phyloP scores from a whole-genome alignment of 192 early-diverging fungal species.

The Gamsiella multidivaricata region DNA sequence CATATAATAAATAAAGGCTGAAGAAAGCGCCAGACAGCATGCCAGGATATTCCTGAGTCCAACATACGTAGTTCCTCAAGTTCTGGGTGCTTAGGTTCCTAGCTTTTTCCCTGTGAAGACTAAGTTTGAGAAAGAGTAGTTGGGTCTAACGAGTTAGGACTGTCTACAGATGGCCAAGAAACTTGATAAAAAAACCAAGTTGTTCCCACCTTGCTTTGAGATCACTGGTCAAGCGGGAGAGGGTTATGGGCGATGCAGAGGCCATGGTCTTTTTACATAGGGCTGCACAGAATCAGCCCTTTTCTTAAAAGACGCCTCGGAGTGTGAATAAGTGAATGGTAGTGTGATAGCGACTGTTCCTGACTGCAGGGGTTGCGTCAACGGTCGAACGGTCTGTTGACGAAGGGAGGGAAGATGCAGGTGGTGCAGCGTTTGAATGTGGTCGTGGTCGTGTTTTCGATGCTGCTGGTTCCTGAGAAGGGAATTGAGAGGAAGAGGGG shows the following conservation, averaged over 20 bases:
- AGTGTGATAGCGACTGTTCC: no score
- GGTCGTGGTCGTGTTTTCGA: no score
- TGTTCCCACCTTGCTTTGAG: slow-evolving; percentile 36
- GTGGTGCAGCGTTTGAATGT: background rate
- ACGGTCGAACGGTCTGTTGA: background rate
- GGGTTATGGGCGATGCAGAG: slow-evolving; percentile 24
- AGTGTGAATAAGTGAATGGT: background rate
- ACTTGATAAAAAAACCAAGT: no score
- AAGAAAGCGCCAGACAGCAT: no score
- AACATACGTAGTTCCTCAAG: slow-evolving; percentile 42
- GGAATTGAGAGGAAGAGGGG: background rate
- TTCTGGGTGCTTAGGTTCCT: slow-evolving; percentile 8
- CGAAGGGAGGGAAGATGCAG: background rate
- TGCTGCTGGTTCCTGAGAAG: no score
- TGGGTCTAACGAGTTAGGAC: no score
- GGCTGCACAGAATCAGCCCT: background rate
- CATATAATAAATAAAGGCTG: no score
- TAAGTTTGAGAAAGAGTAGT: slow-evolving; percentile 11
- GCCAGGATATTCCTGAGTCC: no score
- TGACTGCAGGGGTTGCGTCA: no score
- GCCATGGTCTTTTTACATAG: slow-evolving; percentile 20
- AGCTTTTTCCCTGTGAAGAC: slow-evolving; percentile 41
- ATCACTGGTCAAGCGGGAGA: slow-evolving; percentile 41
- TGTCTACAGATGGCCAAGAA: no score
- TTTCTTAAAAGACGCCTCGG: no score